Base-by-base conservation (phyloP, 495 filamentous ascomycete genomes). In the Rhizodiscina lignyota region DNA sequence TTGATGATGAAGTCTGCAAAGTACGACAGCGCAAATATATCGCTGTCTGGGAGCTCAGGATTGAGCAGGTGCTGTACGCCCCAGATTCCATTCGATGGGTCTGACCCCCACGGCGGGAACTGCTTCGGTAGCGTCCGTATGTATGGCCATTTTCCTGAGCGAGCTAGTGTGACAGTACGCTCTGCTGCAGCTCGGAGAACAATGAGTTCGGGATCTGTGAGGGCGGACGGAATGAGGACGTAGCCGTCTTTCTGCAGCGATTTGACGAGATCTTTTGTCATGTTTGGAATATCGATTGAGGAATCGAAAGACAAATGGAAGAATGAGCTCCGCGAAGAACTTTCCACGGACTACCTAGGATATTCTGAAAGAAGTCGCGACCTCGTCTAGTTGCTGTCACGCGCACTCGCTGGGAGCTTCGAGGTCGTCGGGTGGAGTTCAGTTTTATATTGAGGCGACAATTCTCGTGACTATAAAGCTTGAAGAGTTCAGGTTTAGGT, bases 11-110 rank as follows among this genome's bases (percentile, higher is more conserved):
- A 42, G 4, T 56, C 52, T 35, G 66, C 62, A 61, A 89, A 86
- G 55, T 89, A 89, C 34, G 64, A 60, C 16, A 50, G 34, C 5
- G 67, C 62, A 54, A 84, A 84, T 36, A 41, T 21, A 26, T 39
- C 34, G 4, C 55, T 50, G 39, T 68, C 60, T 0, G 65, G 61
- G 41, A 83, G 67, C 4, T 59, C 48, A 0, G 82, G 81, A 54
- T 89, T 75, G 36, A 89, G 56, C 1, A 89, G 68, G 54, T 84
- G 79, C 62, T 86, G 81, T 5, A 87, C 73, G 39, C 82, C 82
- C 82, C 82, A 89, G 55, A 89, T 83, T 16, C 79, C 80, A 34
- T 64, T 58, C 0, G 61, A 58, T 0, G 59, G 45, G 24, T 56
- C 61, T 1, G 59, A 55, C 18, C 67, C 63, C 79, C 81, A 86